Base-by-base conservation (phyloP, 345 rosid genomes). In the Melaleuca quinquenervia region DNA sequence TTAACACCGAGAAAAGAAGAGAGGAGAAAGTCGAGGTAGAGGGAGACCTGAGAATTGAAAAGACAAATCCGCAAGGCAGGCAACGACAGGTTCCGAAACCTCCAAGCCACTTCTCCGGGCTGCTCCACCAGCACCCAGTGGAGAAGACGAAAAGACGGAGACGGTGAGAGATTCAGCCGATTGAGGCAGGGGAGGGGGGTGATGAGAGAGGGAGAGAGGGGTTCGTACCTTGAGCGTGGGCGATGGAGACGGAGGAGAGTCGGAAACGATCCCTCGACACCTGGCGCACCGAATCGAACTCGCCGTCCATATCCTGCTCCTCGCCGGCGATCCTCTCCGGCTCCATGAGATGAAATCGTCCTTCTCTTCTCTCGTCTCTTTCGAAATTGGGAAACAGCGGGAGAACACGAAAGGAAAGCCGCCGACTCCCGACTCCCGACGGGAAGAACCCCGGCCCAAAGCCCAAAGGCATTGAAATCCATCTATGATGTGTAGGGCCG, bases 181-280 rank as follows among this genome's bases (percentile, higher is more conserved):
- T 84, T 29, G 83, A 62, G 50, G 45, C 36, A 36, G 82, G n/a
- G 62, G 50, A 84, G 53, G 89, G 82, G 75, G 16, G 29, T 64
- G 1, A 62, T 85, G 20, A 36, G 52, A 54, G 48, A 84, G 45
- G n/a, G 32, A 5, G 58, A 32, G 52, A 11, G 27, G 11, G 50
- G 9, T 55, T 84, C 32, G 50, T 49, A 95, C 99, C 97, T 90
- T 95, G 94, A 24, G 93, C 75, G 91, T 95, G 94, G 86, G 96
- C 95, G 75, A 96, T 93, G 84, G 98, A 93, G 88, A 97, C 91
- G 20, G 94, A 89, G 50, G 96, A 90, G 91, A 97, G 96, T 82
- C 98, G 90, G 85, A 96, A 93, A 56, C 99, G 96, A 85, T 95
- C 98, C 75, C 92, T 91, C n/a, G 93, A 90, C 52, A 92, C 87